Base-by-base conservation (phyloP, 2,329 filamentous ascomycete genomes). In the Ophiostoma fasciatum region DNA sequence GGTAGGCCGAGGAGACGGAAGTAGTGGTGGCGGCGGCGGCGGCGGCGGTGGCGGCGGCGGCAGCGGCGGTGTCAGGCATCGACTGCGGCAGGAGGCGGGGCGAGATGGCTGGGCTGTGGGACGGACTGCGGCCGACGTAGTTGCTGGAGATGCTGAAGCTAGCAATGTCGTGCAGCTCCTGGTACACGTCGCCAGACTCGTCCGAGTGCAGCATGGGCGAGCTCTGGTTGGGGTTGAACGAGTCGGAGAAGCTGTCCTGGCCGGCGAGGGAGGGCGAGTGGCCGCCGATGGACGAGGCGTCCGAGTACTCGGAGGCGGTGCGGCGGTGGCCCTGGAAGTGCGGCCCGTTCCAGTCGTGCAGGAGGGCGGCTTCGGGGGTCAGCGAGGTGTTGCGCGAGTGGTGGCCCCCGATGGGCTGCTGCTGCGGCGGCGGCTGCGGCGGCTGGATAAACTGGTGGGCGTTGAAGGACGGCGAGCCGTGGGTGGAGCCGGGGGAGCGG, bases 221-320 rank as follows among this genome's bases (percentile, higher is more conserved):
- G 41, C 82, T 78, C 26, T 41, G 32, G 38, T 78, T 68, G 43
- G 73, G 62, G 25, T 81, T 71, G 50, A 92, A 88, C 43, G 64
- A 73, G 48, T 94, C 87, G 42, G 79, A 68, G 50, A 93, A 92
- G 44, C 64, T 73, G 49, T 94, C 87, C 41, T 80, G 69, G 46
- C 79, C 79, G 20, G 70, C 71, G 39, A 94, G 60, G 50, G 83
- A 84, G 4, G 88, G 88, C 14, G 88, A 94, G 21, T 50, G 48
- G 18, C 78, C 81, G 17, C 82, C 77, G 13, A 78, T 82, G 14
- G 84, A 93, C 5, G 78, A 94, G 6, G 94, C 78, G 46, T 94
- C 88, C 3, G 85, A 94, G 49, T 79, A 84, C 48, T 94, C 88
- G n/a, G 87, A 94, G 1, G 83, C 82, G 26, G 74, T 77, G 49